These are phyloP conservation scores for Brasilioporus rufonigricans DNA, from an alignment of 768 basidiomycete genomes.

Conservation along the genomic window DNA sequence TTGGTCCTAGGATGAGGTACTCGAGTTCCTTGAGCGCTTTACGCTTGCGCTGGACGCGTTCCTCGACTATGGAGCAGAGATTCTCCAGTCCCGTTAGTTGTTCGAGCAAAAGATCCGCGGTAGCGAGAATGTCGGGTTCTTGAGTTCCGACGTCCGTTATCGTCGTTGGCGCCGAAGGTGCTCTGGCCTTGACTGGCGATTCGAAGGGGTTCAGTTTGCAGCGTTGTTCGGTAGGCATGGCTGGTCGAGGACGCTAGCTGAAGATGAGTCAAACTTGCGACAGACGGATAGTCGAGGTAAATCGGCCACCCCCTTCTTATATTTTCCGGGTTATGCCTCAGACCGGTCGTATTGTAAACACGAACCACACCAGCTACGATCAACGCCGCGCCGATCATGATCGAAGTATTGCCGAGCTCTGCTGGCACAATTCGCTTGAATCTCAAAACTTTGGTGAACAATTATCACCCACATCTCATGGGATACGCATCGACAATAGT, in stretches of 20 bases:
- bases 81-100: constrained; percentile 27
- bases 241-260: not conserved
- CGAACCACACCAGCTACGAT: not conserved
- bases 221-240: constrained; percentile 8
- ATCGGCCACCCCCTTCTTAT: constrained; percentile 12
- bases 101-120: constrained; percentile 28
- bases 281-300: not conserved
- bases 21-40: constrained; percentile 23
- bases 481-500: no score
- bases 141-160: not conserved
- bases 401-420: not conserved
- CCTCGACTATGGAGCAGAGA: constrained; percentile 20
- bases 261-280: not conserved
- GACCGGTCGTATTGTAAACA: constrained; percentile 14
- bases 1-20: constrained; percentile 11
- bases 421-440: no score
- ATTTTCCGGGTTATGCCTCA: not conserved
- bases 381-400: not conserved
- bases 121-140: constrained; percentile 26
- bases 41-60: constrained; percentile 24
- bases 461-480: no score
- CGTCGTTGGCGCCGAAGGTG: not conserved
- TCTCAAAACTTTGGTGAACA: no score
- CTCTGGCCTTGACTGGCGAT: constrained; percentile 16
- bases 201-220: constrained; percentile 17